Evolutionary conservation across 768 basidiomycete species (phyloP).

Genomic region (Krasilnikovozyma curviuscula): DNA sequence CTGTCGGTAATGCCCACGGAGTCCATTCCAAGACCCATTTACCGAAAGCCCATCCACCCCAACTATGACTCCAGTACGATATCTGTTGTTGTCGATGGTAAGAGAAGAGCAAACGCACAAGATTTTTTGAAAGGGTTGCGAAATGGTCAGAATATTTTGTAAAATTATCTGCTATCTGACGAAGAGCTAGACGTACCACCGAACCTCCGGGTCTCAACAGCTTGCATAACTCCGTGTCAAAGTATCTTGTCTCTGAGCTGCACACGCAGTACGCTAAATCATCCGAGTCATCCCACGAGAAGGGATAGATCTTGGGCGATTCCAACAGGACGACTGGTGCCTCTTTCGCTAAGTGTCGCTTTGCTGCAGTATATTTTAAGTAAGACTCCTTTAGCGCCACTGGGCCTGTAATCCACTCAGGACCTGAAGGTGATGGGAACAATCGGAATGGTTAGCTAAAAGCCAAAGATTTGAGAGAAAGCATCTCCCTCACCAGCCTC

Average conservation of each 20-base stretch:
- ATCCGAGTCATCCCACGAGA: neutral
- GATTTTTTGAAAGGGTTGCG: no score
- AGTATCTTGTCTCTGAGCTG: neutral
- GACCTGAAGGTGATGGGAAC: neutral
- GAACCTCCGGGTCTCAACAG: neutral
- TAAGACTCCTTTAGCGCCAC: conserved; percentile 6
- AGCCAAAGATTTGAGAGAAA: neutral
- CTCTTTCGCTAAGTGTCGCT: neutral
- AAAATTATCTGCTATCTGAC: no score
- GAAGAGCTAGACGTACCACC: neutral
- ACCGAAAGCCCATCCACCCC: neutral
- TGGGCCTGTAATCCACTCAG: conserved; percentile 13
- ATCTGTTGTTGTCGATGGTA: no score
- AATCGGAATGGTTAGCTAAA: neutral
- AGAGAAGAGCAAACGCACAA: no score
- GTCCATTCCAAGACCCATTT: neutral
- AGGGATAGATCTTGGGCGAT: neutral
- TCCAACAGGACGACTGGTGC: neutral
- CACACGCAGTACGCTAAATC: neutral
- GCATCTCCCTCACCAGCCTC: neutral
- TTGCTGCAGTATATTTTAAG: neutral
- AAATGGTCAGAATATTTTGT: no score
- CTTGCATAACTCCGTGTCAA: conserved; percentile 1
- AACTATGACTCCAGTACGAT: neutral
- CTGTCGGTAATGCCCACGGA: no score